phyloP scores from a whole-genome alignment of 2,329 filamentous ascomycete genomes.

The Cordyceps cicadae region DNA sequence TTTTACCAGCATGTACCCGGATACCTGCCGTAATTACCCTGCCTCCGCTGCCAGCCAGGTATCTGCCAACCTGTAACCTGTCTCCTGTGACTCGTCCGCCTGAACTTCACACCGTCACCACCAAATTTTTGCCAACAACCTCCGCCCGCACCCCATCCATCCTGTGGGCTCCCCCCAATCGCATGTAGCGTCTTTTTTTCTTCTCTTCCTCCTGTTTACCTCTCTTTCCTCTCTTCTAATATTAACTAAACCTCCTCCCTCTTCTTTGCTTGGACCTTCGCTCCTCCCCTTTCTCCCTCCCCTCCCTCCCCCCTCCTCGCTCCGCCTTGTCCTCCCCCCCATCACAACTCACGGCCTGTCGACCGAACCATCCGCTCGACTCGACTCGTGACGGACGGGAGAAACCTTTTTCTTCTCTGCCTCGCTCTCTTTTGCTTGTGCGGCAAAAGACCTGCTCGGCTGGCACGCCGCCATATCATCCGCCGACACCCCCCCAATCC shows the following conservation, averaged over 20 bases:
- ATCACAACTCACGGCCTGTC: background rate
- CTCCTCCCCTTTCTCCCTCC: background rate
- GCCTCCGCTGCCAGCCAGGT: background rate
- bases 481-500: background rate
- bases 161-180: constrained; percentile 1
- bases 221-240: background rate
- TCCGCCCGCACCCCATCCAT: background rate
- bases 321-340: background rate
- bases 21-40: too few species aligned
- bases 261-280: background rate
- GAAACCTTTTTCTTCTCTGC: background rate
- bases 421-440: constrained; percentile 3
- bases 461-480: background rate
- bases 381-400: constrained; percentile 2
- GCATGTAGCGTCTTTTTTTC: constrained; percentile 7
- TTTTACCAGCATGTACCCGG: too few species aligned
- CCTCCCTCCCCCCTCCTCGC: background rate
- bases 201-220: background rate
- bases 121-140: constrained; percentile 4
- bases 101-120: background rate
- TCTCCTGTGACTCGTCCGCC: background rate
- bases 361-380: background rate
- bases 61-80: background rate
- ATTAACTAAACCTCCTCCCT: background rate
- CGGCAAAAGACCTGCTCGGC: background rate